Evolutionary conservation across 2,329 filamentous ascomycete species (phyloP).

Genomic region (Hymenoscyphus albidus): DNA sequence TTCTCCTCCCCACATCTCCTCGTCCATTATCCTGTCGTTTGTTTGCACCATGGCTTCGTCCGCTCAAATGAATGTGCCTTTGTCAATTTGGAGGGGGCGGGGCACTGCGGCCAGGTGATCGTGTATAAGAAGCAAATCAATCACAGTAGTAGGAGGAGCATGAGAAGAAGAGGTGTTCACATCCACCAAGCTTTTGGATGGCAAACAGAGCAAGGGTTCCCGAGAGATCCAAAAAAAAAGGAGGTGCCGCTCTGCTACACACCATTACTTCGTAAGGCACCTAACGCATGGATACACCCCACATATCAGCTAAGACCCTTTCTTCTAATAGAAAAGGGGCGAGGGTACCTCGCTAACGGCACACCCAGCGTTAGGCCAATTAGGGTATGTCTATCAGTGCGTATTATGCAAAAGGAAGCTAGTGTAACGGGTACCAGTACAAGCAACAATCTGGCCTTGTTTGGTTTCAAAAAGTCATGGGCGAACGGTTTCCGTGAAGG

Average conservation of each 20-base stretch:
- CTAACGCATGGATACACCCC: neutral
- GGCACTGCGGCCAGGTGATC: neutral
- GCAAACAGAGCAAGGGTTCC: neutral
- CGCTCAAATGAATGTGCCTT: neutral
- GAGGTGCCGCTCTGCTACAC: neutral
- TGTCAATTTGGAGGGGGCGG: neutral
- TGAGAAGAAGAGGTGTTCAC: neutral
- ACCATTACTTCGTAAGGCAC: neutral
- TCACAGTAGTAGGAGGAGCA: neutral
- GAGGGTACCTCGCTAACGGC: neutral
- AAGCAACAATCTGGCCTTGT: neutral
- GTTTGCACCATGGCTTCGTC: neutral
- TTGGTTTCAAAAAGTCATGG: constrained; percentile 1
- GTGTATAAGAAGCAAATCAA: neutral
- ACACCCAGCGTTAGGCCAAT: neutral
- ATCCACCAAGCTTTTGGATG: neutral
- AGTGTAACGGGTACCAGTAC: neutral
- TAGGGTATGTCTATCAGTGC: neutral
- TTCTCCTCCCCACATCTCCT: constrained; percentile 4
- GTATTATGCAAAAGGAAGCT: neutral
- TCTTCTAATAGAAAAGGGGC: neutral
- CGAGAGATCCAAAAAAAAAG: neutral
- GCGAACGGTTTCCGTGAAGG: neutral
- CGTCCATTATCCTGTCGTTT: neutral
- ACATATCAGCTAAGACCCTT: neutral